Percentiles rank a stretch among this genome's conserved stretches.
Conservation (phyloP, 106 monocot genomes). For the Dendrobium catenatum region DNA sequence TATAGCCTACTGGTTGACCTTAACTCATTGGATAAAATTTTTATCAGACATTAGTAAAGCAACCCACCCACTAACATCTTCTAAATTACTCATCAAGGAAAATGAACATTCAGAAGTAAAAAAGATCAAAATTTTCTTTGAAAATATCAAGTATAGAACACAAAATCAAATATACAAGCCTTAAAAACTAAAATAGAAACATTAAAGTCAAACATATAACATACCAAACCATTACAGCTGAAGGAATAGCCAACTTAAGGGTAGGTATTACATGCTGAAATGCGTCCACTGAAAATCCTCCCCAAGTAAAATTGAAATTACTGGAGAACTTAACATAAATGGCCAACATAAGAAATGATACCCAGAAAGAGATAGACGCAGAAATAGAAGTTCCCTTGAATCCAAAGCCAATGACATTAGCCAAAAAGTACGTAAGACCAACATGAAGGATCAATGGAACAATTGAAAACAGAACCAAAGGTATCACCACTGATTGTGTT, state of each 20-base stretch:
- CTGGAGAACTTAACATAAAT: conserved; percentile 43
- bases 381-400: conserved; percentile 46
- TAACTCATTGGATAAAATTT: too few relatives aligned
- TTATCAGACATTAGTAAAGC: too few relatives aligned
- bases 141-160: background rate
- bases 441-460: conserved; percentile 42
- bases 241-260: conserved; percentile 66
- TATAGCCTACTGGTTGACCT: too few relatives aligned
- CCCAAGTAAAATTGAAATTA: conserved; percentile 54
- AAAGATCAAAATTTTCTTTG: too few relatives aligned
- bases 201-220: conserved; percentile 7
- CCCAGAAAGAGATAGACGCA: conserved; percentile 48
- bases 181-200: background rate
- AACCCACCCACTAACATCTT: too few relatives aligned
- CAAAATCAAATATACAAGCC: background rate
- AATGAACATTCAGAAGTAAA: too few relatives aligned
- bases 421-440: conserved; percentile 43
- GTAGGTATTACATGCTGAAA: conserved; percentile 47
- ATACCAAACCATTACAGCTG: conserved; percentile 90
- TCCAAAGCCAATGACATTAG: conserved; percentile 48
- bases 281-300: conserved; percentile 52
- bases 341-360: conserved; percentile 55
- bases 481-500: conserved; percentile 56
- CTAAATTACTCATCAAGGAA: too few relatives aligned
- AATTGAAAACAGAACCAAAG: conserved; percentile 53